Evolutionary conservation across 164 flowering plant genomes (phyloP).

Genomic region (Vitis labrusca): DNA sequence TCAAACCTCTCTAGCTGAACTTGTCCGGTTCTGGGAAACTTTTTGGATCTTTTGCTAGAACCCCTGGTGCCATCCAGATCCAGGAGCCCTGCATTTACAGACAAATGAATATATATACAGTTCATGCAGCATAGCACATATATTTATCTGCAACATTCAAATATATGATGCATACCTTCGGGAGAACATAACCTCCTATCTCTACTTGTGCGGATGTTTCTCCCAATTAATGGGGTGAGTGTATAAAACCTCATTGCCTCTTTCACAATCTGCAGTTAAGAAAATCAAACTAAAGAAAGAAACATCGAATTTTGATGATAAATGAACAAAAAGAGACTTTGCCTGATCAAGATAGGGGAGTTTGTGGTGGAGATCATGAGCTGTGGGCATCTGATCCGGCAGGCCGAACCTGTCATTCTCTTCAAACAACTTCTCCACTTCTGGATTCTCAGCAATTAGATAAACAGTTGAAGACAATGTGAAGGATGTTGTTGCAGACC

Average conservation of each 20-base stretch:
- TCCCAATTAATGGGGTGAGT: constrained; percentile 88
- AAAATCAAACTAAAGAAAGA: neutral
- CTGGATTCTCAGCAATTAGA: constrained; percentile 73
- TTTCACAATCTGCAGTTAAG: constrained; percentile 67
- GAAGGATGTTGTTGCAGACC: constrained; percentile 84
- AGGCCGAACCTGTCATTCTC: constrained; percentile 81
- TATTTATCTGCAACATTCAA: neutral
- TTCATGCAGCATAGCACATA: too few relatives aligned
- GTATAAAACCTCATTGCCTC: constrained; percentile 86
- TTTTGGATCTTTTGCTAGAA: constrained; percentile 83
- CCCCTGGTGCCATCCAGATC: constrained; percentile 94
- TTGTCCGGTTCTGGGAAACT: constrained; percentile 87
- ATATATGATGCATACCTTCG: constrained; percentile 57
- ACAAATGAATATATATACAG: neutral
- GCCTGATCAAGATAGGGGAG: constrained; percentile 93
- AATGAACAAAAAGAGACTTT: constrained; percentile 7
- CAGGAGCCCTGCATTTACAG: constrained; percentile 71
- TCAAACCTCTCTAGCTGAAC: constrained; percentile 92
- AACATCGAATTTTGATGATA: neutral
- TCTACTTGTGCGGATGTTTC: constrained; percentile 76
- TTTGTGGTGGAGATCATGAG: constrained; percentile 70
- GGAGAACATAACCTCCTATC: constrained; percentile 84
- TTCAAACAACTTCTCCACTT: constrained; percentile 66
- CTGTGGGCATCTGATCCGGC: constrained; percentile 50
- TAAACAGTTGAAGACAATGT: constrained; percentile 73